Evolutionary conservation across 495 filamentous ascomycete species (phyloP), one percentile per base, ranked within the genome.

Genomic region (Niebla homalea): DNA sequence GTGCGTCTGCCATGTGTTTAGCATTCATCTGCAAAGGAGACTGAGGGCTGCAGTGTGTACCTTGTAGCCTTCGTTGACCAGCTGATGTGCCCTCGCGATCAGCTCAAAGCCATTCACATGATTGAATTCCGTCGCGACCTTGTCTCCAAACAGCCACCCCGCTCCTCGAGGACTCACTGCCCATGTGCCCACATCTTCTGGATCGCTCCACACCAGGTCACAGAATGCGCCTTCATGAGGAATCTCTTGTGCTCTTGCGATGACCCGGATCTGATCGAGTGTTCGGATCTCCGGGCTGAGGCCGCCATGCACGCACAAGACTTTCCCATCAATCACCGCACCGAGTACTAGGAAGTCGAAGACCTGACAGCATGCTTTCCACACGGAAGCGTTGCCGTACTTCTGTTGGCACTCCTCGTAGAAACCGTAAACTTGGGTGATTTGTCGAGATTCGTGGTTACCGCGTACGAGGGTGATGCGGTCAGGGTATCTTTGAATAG

Each of bases 321-420:
- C 89, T 62, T 92, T 87, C 47, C 92, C 93, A 59, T 98, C 92
- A 41, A 98, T 87, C 56, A 98, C 94, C 19, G 92, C 92, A 23
- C 90, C 92, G 19, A 98, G 77, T 12, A 93, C 89, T 44, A 98
- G 77, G 65, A 98, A 98, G 67, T 98, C 92, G 60, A 98, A 98
- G 19, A 98, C 92, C 67, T 97, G 93, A 59, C 92, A 98, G 68
- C 92, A 98, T 0, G 89, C 86, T 67, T 98, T 98, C 92, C 92
- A 98, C 18, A 98, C 92, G 8, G 87, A 94, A 5, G 92, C 92
- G 63, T 95, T 97, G 50, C 90, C 90, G 60, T 98, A 98, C 62
- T 98, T 98, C 57, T 86, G 84, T 60, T 94, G 85, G 66, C 92
- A 98, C 61, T 98, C 92, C 59, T 97, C 92, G 70, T 97, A 96